These are phyloP conservation scores for Lecanosticta acicola DNA, from an alignment of 2,329 filamentous ascomycete species.

Conservation along the genomic window DNA sequence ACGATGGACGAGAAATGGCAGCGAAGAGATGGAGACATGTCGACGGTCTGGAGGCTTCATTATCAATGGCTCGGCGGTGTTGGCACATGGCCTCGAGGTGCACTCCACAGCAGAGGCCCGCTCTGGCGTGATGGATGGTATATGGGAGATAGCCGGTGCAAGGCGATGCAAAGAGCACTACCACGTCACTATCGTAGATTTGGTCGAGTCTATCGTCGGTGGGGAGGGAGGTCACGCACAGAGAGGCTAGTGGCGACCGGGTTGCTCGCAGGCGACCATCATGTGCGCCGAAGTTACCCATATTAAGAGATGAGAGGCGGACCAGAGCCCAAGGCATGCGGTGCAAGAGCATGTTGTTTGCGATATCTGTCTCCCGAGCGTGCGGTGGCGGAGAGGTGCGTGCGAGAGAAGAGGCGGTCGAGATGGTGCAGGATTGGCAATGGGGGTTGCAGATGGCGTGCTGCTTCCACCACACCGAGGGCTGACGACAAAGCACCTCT, in stretches of 20 bases:
- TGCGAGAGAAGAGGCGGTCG: not conserved
- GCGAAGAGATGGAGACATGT: not conserved
- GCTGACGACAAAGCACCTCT: not conserved
- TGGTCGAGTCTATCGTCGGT: not conserved
- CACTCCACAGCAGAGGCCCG: not conserved
- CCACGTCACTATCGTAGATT: not conserved
- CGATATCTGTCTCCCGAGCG: no score
- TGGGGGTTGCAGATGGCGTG: slow-evolving; percentile 9
- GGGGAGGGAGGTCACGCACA: not conserved
- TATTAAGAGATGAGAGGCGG: not conserved
- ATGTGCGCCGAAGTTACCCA: not conserved
- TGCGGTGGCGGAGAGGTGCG: no score
- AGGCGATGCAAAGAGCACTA: not conserved
- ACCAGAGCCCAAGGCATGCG: not conserved
- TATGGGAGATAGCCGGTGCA: slow-evolving; percentile 4
- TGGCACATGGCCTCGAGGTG: not conserved
- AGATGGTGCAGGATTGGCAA: slow-evolving; percentile 4
- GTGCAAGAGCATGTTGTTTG: not conserved
- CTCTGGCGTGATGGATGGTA: slow-evolving; percentile 7
- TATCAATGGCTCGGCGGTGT: not conserved
- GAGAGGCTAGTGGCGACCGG: no score
- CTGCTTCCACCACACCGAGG: not conserved
- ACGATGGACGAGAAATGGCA: no score
- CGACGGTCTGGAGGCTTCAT: not conserved
- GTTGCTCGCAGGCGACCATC: no score